Conservation (phyloP, 345 rosid genomes). For the Anacardium occidentale region DNA sequence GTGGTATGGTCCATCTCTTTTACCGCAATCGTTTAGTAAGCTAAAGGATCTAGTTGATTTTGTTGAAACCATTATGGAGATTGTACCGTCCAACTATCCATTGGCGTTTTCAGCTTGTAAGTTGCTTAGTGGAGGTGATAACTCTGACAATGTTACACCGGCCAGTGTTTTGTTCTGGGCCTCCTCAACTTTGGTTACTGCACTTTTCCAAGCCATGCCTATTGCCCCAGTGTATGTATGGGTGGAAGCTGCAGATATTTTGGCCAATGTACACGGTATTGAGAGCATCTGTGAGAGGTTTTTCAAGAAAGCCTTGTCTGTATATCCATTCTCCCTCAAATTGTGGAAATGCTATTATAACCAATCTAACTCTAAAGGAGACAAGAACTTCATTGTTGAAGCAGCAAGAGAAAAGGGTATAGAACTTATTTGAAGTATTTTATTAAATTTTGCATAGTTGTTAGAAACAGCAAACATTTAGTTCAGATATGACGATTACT, state of each 20-base stretch:
- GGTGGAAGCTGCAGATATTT: constrained; percentile 65
- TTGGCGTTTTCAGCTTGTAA: constrained; percentile 64
- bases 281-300: constrained; percentile 49
- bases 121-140: constrained; percentile 36
- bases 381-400: constrained; percentile 35
- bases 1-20: constrained; percentile 72
- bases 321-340: constrained; percentile 65
- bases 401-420: constrained; percentile 69
- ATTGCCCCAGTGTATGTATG: constrained; percentile 72
- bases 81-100: constrained; percentile 65
- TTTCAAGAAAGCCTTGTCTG: constrained; percentile 57
- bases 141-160: constrained; percentile 19
- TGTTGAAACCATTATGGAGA: constrained; percentile 69
- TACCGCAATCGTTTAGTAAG: constrained; percentile 53
- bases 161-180: constrained; percentile 72
- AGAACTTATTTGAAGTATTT: constrained; percentile 28
- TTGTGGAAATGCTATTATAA: constrained; percentile 54
- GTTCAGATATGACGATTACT: constrained; percentile 18
- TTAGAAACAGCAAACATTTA: constrained; percentile 15
- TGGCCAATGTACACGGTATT: constrained; percentile 38
- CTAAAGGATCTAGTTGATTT: constrained; percentile 69
- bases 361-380: constrained; percentile 33
- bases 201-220: constrained; percentile 68
- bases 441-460: constrained; percentile 30
- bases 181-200: constrained; percentile 45